Evolutionary conservation across 2,329 filamentous ascomycete species (phyloP), one percentile per base, ranked within the genome.

Genomic region (Penicillium sp.): DNA sequence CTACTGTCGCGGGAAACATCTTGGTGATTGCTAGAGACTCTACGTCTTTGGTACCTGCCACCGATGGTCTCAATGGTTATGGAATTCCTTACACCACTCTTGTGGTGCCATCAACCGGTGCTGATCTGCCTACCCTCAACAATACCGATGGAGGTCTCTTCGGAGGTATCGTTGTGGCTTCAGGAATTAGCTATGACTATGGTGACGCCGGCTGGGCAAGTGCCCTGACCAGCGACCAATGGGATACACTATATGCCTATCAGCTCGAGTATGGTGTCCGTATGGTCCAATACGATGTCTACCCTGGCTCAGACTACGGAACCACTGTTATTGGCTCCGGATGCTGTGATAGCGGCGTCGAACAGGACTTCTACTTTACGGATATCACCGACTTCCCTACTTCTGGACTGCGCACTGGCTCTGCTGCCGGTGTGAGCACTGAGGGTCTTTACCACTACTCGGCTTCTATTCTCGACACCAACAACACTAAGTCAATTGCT

Each of bases 271-370:
- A 85, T 61, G 82, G 83, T 21, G 81, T 85, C 13, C 79, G 85
- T 27, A 84, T 87, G 82, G 83, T 87, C 29, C 81, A 84, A 48
- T 72, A 85, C 21, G 83, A 86, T 65, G 82, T 81, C 6, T 86
- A 79, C 62, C 85, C 85, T 6, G 78, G 77, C 7, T 68, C 79
- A 14, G 76, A 79, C 10, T 83, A 79, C 64, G 82, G 83, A 64
- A 72, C 74, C 62, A 68, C 65, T 26, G 70, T 72, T 43, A 66
- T 76, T 33, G 73, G 64, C 43, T 57, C 52, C 24, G 79, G 81
- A 46, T 84, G 82, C 69, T 83, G 81, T 67, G 70, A 71, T 47
- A 63, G 65, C 54, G 79, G 77, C 13, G 76, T 79, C 4, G 82
- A 84, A 61, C 82, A 84, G 63, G 66, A 79, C 31, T 69, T 87